These are phyloP conservation scores for Lavandula angustifolia DNA, from an alignment of 257 asterid species.

Conservation along the genomic window DNA sequence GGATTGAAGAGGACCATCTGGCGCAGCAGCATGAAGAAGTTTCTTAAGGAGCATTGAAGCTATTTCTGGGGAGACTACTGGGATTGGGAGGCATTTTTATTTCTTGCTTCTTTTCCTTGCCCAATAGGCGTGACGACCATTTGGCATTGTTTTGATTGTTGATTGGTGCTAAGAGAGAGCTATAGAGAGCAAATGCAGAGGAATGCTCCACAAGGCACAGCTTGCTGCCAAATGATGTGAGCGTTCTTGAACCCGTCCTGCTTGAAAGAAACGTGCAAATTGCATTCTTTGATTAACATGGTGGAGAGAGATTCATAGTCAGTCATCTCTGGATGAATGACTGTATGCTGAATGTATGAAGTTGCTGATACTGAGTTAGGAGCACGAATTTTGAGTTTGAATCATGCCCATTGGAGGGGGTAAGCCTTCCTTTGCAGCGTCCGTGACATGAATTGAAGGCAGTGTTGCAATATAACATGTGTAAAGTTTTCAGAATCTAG, in stretches of 20 bases:
- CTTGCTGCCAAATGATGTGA: not conserved
- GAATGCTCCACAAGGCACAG: not conserved
- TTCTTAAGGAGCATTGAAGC: constrained; percentile 27
- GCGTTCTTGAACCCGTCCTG: not conserved
- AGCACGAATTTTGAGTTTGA: not conserved
- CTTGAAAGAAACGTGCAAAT: not conserved
- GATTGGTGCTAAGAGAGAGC: constrained; percentile 18
- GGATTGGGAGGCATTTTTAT: constrained; percentile 3
- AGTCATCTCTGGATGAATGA: constrained; percentile 23
- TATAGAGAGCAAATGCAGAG: not conserved
- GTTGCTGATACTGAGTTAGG: not conserved
- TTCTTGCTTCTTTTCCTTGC: no score
- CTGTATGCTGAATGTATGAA: not conserved
- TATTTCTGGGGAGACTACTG: not conserved
- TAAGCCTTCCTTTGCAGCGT: not conserved
- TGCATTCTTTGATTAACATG: not conserved
- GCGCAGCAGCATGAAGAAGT: constrained; percentile 25
- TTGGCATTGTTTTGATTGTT: not conserved
- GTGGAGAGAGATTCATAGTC: not conserved
- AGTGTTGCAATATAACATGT: not conserved
- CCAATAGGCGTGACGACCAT: no score
- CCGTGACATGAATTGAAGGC: no score
- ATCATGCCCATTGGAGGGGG: not conserved
- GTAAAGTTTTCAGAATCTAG: constrained; percentile 33
- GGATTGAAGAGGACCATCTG: constrained; percentile 54